phyloP scores from a whole-genome alignment of 192 early-diverging fungal species.

The Backusella parvicylindrica region DNA sequence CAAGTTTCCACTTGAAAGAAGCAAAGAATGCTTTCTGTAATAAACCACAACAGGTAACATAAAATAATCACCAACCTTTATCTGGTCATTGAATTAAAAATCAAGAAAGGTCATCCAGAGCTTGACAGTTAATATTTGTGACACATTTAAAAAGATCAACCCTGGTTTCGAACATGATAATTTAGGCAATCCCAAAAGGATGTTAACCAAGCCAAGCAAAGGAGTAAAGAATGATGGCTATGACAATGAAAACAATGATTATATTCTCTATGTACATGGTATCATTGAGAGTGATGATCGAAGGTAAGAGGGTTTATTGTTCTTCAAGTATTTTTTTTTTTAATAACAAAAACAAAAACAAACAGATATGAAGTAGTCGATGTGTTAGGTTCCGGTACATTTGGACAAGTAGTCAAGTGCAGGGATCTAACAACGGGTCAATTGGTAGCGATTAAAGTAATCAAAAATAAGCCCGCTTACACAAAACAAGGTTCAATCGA shows the following conservation, averaged over 20 bases:
- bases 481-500: constrained; percentile 95
- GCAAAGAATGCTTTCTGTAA: neutral
- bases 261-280: constrained; percentile 94
- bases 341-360: neutral
- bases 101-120: neutral
- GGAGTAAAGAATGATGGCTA: constrained; percentile 86
- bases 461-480: constrained; percentile 96
- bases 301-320: neutral
- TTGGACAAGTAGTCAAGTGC: constrained; percentile 98
- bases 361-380: constrained; percentile 86
- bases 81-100: neutral
- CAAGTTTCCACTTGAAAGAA: neutral
- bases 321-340: neutral
- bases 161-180: constrained; percentile 78
- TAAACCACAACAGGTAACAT: neutral
- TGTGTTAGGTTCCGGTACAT: constrained; percentile 91
- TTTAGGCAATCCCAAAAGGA: constrained; percentile 82
- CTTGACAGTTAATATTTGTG: constrained; percentile 6
- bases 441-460: constrained; percentile 90
- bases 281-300: constrained; percentile 72
- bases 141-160: constrained; percentile 75
- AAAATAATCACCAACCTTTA: neutral
- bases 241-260: constrained; percentile 94
- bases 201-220: constrained; percentile 90
- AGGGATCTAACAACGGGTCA: constrained; percentile 87